These are phyloP conservation scores for Euryodendron excelsum DNA, from an alignment of 148 eudicot species.

Conservation along the genomic window DNA sequence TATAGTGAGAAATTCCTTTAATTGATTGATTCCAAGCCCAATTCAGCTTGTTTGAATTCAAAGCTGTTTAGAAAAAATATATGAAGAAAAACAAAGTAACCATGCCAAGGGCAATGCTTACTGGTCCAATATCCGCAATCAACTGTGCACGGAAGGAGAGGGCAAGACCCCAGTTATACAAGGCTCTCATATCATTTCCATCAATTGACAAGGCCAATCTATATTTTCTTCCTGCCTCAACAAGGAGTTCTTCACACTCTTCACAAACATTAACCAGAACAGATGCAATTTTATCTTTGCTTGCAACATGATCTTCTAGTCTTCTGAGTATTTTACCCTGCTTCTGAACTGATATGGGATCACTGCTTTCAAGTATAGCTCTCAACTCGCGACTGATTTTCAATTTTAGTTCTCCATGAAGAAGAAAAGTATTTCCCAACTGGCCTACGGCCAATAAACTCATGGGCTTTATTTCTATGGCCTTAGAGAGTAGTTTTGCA, in stretches of 20 bases:
- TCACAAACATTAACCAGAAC: constrained; percentile 66
- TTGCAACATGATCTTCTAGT: constrained; percentile 29
- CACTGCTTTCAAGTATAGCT: constrained; percentile 42
- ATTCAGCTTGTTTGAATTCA: constrained; percentile 1
- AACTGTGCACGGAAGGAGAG: constrained; percentile 87
- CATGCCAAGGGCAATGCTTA: constrained; percentile 32
- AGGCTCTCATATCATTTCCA: constrained; percentile 82
- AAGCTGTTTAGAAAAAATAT: background rate
- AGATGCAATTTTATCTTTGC: constrained; percentile 46
- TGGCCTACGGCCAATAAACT: constrained; percentile 91
- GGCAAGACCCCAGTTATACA: constrained; percentile 98
- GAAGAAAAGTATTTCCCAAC: constrained; percentile 92
- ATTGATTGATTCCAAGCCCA: background rate
- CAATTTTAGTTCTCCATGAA: constrained; percentile 88
- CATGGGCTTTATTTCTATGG: constrained; percentile 83
- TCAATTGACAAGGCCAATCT: constrained; percentile 81
- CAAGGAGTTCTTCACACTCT: constrained; percentile 89
- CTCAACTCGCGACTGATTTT: constrained; percentile 64
- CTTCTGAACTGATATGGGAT: constrained; percentile 28
- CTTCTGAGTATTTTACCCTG: constrained; percentile 19
- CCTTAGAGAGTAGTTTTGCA: constrained; percentile 64
- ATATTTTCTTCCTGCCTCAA: constrained; percentile 84
- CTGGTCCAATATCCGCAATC: constrained; percentile 97
- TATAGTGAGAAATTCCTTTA: background rate
- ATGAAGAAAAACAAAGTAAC: background rate